A percentile compares a stretch with the other conserved stretches of the same genome.
phyloP scores from a whole-genome alignment of 2,329 filamentous ascomycete species.

The Tolypocladium paradoxum region DNA sequence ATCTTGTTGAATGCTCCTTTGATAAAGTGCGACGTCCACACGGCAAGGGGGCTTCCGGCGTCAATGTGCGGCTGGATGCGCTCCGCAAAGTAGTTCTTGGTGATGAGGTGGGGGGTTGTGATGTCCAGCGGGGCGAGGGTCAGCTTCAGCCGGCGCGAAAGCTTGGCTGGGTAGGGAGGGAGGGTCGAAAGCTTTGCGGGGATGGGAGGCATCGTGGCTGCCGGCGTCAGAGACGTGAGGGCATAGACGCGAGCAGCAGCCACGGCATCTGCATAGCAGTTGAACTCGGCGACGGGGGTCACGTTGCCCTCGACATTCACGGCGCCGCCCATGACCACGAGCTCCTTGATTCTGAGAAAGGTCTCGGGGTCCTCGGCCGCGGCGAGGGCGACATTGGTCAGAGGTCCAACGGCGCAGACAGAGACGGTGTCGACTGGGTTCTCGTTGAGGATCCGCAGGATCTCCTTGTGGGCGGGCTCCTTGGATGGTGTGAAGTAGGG shows the following conservation, averaged over 20 bases:
- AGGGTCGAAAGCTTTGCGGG: conserved; percentile 39
- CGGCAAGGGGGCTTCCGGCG: conserved; percentile 59
- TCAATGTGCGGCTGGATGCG: conserved; percentile 44
- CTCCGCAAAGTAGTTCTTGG: conserved; percentile 45
- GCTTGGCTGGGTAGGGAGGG: conserved; percentile 49
- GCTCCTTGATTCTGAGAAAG: conserved; percentile 79
- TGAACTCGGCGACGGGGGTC: conserved; percentile 84
- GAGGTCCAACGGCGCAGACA: conserved; percentile 80
- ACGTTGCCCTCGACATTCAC: conserved; percentile 73
- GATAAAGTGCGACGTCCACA: conserved; percentile 65
- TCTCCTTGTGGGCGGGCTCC: conserved; percentile 68
- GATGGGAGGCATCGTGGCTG: conserved; percentile 69
- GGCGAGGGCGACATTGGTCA: conserved; percentile 89
- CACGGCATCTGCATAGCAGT: conserved; percentile 79
- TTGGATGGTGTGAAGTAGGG: conserved; percentile 67
- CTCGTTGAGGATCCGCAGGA: conserved; percentile 73
- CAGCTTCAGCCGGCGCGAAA: conserved; percentile 54
- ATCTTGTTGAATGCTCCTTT: conserved; percentile 60
- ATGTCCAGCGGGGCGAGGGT: conserved; percentile 69
- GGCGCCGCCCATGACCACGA: conserved; percentile 91
- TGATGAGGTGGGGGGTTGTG: conserved; percentile 59
- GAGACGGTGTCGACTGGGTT: conserved; percentile 77
- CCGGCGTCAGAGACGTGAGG: conserved; percentile 61
- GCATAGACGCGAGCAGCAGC: conserved; percentile 69
- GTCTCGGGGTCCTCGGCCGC: conserved; percentile 81